Base-by-base conservation (phyloP, 371 early-diverging fungal species). In the Thermomucor indicae-seudaticae region DNA sequence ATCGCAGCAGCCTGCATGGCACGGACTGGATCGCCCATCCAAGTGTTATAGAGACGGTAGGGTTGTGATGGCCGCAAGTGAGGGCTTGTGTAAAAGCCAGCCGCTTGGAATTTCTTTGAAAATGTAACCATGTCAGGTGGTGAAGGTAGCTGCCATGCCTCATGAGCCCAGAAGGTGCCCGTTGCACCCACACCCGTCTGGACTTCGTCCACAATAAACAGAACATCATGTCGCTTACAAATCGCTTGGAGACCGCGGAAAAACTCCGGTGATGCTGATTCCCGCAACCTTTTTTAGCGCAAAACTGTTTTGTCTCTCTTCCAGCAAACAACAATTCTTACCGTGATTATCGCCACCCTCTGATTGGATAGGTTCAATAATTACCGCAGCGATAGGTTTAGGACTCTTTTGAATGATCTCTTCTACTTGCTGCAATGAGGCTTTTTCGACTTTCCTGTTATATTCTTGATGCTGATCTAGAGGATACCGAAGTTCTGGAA, bases 141-240 rank as follows among this genome's bases (percentile, higher is more conserved):
- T 25, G 61, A 65, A 43, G 73, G 76, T 43, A 88, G 60, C 11
- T 67, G 53, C 88, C 88, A 88, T 22, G 81, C 78, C 49, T 85
- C 85, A 54, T 88, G 88, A 2, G 87, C 88, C 88, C 88, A 88
- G 55, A 87, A 87, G 6, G 79, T 77, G 17, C 92, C 92, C 0
- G 91, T 86, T 19, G 88, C 81, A n/a, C 89, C 90, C 11, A 87
- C 88, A 37, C 92, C 92, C 0, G 88, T 87, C 57, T 92, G 91
- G 17, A 90, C 89, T 58, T 92, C 92, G 48, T 92, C 92, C 7
- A 86, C 88, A 51, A 92, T 89, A 58, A 92, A 77, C 38, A 88
- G 60, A 12, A 89, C 81, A 24, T 78, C 83, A 42, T 81, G 49
- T 38, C 77, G 62, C 34, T 72, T 58, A 28, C 90, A 89, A 46